Evolutionary conservation across 345 rosid genomes (phyloP).

Genomic region (Microcos paniculata): DNA sequence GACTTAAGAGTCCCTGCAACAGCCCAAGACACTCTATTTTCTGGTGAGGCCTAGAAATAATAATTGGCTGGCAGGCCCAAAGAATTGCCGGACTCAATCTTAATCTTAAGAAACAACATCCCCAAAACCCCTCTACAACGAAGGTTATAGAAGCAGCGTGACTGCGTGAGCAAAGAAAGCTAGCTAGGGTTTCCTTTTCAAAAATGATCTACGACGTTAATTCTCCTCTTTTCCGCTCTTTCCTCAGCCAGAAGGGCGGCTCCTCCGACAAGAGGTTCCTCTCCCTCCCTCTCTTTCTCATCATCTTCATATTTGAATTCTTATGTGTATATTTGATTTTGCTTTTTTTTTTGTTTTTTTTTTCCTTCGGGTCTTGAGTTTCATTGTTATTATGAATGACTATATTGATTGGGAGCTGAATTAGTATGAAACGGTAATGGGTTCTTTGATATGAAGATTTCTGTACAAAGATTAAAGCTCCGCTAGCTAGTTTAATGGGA

Average conservation of each 20-base stretch:
- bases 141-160: background rate
- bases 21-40: background rate
- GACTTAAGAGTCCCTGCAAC: background rate
- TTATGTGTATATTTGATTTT: background rate
- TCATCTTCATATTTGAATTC: background rate
- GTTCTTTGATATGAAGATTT: background rate
- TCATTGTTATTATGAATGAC: background rate
- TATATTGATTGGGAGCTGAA: background rate
- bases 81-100: background rate
- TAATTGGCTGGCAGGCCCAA: background rate
- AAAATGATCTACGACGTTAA: constrained; percentile 96
- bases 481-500: background rate
- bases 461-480: background rate
- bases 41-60: background rate
- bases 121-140: background rate
- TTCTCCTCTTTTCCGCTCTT: constrained; percentile 84
- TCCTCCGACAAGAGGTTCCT: constrained; percentile 83
- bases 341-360: background rate
- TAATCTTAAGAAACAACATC: background rate
- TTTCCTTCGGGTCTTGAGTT: background rate
- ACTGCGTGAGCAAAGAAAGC: background rate
- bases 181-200: constrained; percentile 24
- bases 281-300: background rate
- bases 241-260: constrained; percentile 96
- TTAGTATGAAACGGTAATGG: background rate